Base-by-base conservation (phyloP, 352 stramenopile genomes). In the Phytophthora boehmeriae region DNA sequence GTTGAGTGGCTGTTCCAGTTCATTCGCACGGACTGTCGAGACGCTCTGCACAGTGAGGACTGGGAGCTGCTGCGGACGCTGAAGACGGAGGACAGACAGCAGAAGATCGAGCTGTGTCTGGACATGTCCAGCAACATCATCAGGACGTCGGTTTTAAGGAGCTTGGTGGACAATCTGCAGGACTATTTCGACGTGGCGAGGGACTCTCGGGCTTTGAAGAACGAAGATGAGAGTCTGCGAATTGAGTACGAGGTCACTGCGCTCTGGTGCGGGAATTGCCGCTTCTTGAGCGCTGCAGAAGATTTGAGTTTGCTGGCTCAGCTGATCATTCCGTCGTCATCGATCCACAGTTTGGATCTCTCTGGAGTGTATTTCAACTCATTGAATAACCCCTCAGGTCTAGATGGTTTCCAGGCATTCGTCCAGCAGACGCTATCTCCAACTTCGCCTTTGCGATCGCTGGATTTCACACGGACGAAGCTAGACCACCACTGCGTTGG, bases 391-490 rank as follows among this genome's bases (percentile, higher is more conserved):
- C 51, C 44, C n/a, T 17, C 45, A 13, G 63, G 63, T 4, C 32
- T 66, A 11, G 20, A 19, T 27, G 38, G 52, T 14, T 71, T 66
- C 38, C 63, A 63, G 39, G 34, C 39, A 28, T 71, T 71, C 41
- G 16, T 41, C 20, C 50, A 23, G 20, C 57, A 53, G 23, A 44
- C 67, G 38, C 20, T 71, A 34, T 38, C 25, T 1, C 46, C 45
- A 25, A 52, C 50, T 20, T 76, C 71, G 17, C 59, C 67, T 22
- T 35, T 79, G 13, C 51, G 62, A 32, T 54, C 59, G 14, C 54
- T 79, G 46, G 58, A 76, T 11, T 19, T 79, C 16, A 56, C 57
- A 34, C 45, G 51, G n/a, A 57, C 50, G 30, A 34, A 43, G 16
- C 20, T 75, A 14, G 46, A 70, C 46, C 48, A 22, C 10, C 49